A percentile compares a stretch with the other conserved stretches of the same genome.
Conservation (phyloP, 2,329 filamentous ascomycete genomes). For the Fonsecaea erecta region DNA sequence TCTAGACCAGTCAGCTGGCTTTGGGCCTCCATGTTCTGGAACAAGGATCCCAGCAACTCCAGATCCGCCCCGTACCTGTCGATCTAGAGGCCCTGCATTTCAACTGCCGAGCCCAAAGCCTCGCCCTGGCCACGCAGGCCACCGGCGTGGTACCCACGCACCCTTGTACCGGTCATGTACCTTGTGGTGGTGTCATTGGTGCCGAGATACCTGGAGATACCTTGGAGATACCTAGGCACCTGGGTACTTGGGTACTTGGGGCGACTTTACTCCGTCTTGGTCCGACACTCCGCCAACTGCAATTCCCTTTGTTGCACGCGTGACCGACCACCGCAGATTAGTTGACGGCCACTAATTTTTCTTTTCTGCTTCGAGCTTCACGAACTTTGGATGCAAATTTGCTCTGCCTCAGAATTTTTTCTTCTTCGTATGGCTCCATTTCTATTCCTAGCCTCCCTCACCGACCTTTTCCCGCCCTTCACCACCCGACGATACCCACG, state of each 20-base stretch:
- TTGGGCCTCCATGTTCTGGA: constrained; percentile 3
- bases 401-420: not conserved
- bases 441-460: not conserved
- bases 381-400: not conserved
- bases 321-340: not conserved
- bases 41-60: not conserved
- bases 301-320: not conserved
- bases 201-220: not conserved
- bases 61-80: constrained; percentile 2
- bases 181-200: not conserved
- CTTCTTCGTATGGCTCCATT: not conserved
- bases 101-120: constrained; percentile 1
- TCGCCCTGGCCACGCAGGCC: not conserved
- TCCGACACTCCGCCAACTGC: not conserved
- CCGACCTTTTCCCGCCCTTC: not conserved
- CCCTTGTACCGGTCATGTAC: too few relatives aligned
- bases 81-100: constrained; percentile 2
- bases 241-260: not conserved
- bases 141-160: too few relatives aligned
- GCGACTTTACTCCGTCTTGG: not conserved
- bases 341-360: not conserved
- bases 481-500: not conserved
- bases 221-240: not conserved
- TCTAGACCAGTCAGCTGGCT: not conserved
- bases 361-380: not conserved